Percentiles rank a stretch among this genome's conserved stretches.
Evolutionary conservation across 2,329 filamentous ascomycete species (phyloP).

Genomic region (Trichoderma brevicompactum): DNA sequence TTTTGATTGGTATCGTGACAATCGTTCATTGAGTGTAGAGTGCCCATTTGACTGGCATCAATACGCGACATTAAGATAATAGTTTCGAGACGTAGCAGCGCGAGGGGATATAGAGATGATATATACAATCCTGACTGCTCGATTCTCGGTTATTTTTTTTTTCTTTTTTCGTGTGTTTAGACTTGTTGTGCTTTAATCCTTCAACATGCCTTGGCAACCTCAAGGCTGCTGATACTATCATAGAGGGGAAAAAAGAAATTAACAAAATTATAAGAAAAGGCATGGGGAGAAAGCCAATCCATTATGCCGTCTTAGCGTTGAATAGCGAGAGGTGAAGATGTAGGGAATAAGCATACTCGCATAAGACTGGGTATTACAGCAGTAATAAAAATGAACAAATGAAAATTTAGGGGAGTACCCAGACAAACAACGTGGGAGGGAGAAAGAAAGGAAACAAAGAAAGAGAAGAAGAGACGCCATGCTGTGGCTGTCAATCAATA

Average conservation of each 20-base stretch:
- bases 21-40: neutral
- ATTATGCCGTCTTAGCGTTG: neutral
- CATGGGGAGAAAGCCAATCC: neutral
- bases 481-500: neutral
- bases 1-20: conserved; percentile 3
- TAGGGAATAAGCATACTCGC: neutral
- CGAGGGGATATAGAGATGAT: neutral
- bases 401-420: neutral
- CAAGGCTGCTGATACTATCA: neutral
- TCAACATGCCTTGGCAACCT: neutral
- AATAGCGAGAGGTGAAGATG: neutral
- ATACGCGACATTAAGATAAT: neutral
- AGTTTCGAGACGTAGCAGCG: neutral
- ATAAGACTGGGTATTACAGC: neutral
- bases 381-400: neutral
- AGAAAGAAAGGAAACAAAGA: neutral
- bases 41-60: neutral
- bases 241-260: neutral
- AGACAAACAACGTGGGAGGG: neutral
- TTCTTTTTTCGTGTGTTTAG: neutral
- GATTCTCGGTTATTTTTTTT: neutral
- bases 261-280: neutral
- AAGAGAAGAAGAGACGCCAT: neutral
- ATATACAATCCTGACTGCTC: neutral
- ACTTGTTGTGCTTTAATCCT: neutral